A percentile compares a stretch with the other conserved stretches of the same genome.
Conservation (phyloP, 352 stramenopile species). For the Globisporangium spiculum region DNA sequence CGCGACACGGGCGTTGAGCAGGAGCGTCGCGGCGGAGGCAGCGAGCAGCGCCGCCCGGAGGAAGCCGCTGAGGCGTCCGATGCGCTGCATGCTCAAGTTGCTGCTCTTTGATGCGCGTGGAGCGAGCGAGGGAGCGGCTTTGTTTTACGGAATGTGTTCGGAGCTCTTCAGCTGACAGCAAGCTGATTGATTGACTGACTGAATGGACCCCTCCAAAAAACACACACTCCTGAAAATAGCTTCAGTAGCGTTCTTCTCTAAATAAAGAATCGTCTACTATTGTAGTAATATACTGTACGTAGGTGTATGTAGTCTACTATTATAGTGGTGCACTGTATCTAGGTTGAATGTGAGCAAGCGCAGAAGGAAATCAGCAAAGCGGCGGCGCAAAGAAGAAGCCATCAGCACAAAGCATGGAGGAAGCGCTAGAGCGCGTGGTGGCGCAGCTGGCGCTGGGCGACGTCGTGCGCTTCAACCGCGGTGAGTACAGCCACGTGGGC, state of each 20-base stretch:
- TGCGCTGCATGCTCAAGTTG: background rate
- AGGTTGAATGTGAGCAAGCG: background rate
- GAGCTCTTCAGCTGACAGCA: background rate
- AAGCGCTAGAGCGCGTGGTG: constrained; percentile 9
- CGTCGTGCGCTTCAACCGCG: constrained; percentile 65
- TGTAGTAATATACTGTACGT: no score
- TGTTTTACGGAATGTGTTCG: background rate
- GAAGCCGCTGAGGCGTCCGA: background rate
- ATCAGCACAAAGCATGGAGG: background rate
- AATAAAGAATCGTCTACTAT: background rate
- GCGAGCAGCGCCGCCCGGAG: background rate
- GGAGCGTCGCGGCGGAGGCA: background rate
- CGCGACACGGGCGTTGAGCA: background rate
- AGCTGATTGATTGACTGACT: background rate
- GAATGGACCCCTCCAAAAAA: background rate
- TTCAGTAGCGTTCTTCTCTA: background rate
- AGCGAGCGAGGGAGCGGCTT: background rate
- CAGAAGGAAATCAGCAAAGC: background rate
- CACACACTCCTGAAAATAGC: background rate
- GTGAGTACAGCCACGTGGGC: constrained; percentile 60
- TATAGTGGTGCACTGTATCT: background rate
- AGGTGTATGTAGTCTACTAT: background rate
- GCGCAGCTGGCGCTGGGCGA: constrained; percentile 28
- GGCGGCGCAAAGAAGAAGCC: background rate
- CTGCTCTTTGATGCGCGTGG: background rate